A percentile compares a stretch with the other conserved stretches of the same genome.
These are phyloP conservation scores for Mycena sp. DNA, from an alignment of 1,284 basidiomycete genomes.

Conservation along the genomic window DNA sequence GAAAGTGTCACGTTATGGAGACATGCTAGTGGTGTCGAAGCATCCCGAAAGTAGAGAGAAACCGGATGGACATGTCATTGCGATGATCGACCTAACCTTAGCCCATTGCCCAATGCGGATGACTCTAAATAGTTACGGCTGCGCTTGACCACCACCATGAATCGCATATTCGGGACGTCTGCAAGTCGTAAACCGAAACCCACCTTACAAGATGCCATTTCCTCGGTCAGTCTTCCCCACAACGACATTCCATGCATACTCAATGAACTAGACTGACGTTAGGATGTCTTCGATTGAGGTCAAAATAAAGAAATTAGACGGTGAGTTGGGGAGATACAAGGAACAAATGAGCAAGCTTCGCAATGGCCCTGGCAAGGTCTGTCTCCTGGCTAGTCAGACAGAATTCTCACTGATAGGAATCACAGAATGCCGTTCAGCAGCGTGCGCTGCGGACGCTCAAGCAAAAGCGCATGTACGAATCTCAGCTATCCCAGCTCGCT, in stretches of 20 bases:
- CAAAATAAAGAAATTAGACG: slow-evolving; percentile 97
- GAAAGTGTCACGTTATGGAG: too few relatives aligned
- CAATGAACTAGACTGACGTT: slow-evolving; percentile 77
- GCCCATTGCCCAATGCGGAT: too few relatives aligned
- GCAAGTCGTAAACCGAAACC: slow-evolving; percentile 89
- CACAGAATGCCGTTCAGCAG: slow-evolving; percentile 90
- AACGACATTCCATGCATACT: slow-evolving; percentile 23
- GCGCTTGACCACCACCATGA: slow-evolving; percentile 58
- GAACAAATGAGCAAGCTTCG: slow-evolving; percentile 96
- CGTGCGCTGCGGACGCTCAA: slow-evolving; percentile 94
- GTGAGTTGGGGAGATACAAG: slow-evolving; percentile 92
- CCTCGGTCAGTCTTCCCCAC: slow-evolving; percentile 65
- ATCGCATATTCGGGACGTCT: slow-evolving; percentile 85
- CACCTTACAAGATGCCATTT: slow-evolving; percentile 90
- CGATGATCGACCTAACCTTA: too few relatives aligned
- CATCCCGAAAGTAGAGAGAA: too few relatives aligned
- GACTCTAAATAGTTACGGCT: too few relatives aligned
- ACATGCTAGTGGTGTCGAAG: too few relatives aligned
- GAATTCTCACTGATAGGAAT: neutral
- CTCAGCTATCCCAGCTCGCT: slow-evolving; percentile 88
- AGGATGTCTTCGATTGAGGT: slow-evolving; percentile 94
- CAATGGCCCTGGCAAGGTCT: slow-evolving; percentile 96
- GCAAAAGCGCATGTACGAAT: slow-evolving; percentile 97
- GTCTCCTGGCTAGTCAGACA: neutral
- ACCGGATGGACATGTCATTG: too few relatives aligned